A percentile compares a stretch with the other conserved stretches of the same genome.
Conservation (phyloP, 768 basidiomycete genomes). For the Polyporus arcularius region DNA sequence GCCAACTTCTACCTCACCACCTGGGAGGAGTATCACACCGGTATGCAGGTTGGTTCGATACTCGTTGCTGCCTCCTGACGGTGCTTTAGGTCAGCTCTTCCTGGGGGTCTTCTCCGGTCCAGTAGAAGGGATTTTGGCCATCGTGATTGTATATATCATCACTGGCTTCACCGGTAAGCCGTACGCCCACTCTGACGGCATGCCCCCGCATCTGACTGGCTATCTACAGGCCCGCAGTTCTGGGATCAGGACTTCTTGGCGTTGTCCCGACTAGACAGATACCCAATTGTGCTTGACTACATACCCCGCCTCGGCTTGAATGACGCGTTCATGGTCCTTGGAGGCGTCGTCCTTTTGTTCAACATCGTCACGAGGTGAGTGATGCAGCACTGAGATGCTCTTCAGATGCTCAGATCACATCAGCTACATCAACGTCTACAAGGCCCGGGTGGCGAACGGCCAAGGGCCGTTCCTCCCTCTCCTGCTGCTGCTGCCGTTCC, state of each 20-base stretch:
- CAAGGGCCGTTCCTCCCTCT: constrained; percentile 57
- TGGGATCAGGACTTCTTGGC: constrained; percentile 77
- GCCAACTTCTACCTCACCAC: constrained; percentile 76
- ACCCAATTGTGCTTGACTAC: constrained; percentile 45
- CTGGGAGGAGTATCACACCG: constrained; percentile 89
- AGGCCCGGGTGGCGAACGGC: constrained; percentile 46
- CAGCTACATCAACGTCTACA: constrained; percentile 82
- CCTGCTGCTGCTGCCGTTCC: constrained; percentile 77
- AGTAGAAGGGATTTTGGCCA: constrained; percentile 92
- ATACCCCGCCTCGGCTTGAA: constrained; percentile 78
- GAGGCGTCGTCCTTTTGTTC: constrained; percentile 64
- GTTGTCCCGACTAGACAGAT: constrained; percentile 53
- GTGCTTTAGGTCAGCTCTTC: constrained; percentile 70
- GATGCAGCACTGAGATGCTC: too few relatives aligned
- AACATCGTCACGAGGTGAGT: constrained; percentile 75
- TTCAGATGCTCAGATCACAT: neutral
- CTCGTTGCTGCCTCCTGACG: neutral
- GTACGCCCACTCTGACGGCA: neutral
- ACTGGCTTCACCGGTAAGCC: constrained; percentile 70
- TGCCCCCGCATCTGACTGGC: neutral
- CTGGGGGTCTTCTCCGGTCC: constrained; percentile 94
- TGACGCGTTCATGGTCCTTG: constrained; percentile 86
- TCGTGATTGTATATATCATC: constrained; percentile 72
- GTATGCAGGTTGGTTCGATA: constrained; percentile 33
- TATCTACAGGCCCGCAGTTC: constrained; percentile 66